phyloP scores from a whole-genome alignment of 257 asterid genomes.

The Gardenia jasminoides region DNA sequence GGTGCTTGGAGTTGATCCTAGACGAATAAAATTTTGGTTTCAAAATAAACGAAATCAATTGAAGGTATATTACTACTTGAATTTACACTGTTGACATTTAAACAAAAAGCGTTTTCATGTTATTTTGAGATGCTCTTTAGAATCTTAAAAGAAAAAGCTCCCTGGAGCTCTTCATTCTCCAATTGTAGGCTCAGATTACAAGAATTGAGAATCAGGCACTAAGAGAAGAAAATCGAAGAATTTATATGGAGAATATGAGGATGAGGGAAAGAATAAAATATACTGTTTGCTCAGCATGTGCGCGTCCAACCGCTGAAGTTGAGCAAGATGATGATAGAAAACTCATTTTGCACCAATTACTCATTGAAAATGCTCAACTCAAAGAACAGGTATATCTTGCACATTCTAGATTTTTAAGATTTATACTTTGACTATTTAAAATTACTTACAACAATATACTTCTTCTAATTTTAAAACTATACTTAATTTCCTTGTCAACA shows the following conservation, averaged over 20 bases:
- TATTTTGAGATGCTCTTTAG: not conserved
- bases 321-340: not conserved
- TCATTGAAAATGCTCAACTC: not conserved
- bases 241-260: not conserved
- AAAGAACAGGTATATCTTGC: not conserved
- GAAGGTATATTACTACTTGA: not conserved
- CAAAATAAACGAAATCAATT: not conserved
- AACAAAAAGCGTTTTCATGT: not conserved
- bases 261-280: not conserved
- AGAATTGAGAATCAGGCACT: not conserved
- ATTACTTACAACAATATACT: too few species aligned
- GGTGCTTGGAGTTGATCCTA: not conserved
- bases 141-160: not conserved
- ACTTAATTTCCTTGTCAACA: too few species aligned
- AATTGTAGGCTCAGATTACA: not conserved
- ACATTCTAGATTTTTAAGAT: not conserved
- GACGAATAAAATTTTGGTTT: not conserved
- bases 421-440: too few species aligned
- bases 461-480: too few species aligned
- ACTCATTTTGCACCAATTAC: not conserved
- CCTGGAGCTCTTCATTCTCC: too few species aligned
- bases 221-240: not conserved
- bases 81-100: not conserved
- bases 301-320: too few species aligned
- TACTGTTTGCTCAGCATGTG: not conserved